Evolutionary conservation across 1,284 basidiomycete genomes (phyloP), one percentile per base, ranked within the genome.

Genomic region (Somion occarium): DNA sequence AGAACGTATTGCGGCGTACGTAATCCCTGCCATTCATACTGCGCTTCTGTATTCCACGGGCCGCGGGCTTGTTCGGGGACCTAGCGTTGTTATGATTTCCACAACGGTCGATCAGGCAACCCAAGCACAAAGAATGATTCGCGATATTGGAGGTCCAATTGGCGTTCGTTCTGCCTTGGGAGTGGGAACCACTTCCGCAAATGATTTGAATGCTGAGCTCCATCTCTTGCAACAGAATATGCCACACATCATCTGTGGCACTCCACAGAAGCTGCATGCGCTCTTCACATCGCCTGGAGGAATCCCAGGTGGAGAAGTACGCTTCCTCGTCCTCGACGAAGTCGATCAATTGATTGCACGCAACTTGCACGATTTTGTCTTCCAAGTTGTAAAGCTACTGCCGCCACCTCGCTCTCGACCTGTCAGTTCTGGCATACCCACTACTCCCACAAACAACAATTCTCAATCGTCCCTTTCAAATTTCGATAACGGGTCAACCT

Each of bases 101-200:
- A 98, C 96, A 0, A 99, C 96, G 0, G 93, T 98, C 18, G 96
- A 99, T 70, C 96, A 98, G 68, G 96, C 96, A 3, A 97, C 93
- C 1, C 96, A 98, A 69, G 95, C 95, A 30, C 94, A 98, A 63
- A 90, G 96, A 53, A 96, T 98, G 83, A 92, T 97, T 58, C 82
- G 94, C 44, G 95, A 97, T 66, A 77, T 99, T 19, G 96, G 95
- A 20, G 87, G 91, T 0, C 85, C 91, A 3, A 90, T 97, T 56
- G 92, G 94, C 19, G 84, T 98, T 42, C 82, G 89, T 47, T 92
- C 93, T 37, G 91, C 89, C 4, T 73, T 97, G 11, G 91, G 90
- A 20, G 90, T 92, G 11, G 93, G 94, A 30, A 73, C 82, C 4
- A 76, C 83, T 1, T 82, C 83, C 13, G 75, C 76, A n/a, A 73